Evolutionary conservation across 2,329 filamentous ascomycete species (phyloP).

Genomic region (Venturia oleaginea): DNA sequence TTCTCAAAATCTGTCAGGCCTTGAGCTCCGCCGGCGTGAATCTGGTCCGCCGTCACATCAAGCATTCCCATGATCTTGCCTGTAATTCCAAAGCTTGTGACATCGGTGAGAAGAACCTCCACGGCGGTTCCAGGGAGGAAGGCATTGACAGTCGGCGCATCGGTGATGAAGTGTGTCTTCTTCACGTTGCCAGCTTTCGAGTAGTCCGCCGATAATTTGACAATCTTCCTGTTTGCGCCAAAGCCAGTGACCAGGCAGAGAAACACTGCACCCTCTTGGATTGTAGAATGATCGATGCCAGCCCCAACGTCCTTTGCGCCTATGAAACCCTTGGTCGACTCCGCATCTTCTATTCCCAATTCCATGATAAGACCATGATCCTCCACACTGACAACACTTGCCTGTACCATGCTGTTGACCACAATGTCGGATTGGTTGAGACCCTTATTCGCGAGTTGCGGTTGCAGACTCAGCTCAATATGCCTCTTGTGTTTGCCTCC

Average conservation of each 20-base stretch:
- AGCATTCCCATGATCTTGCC: conserved; percentile 90
- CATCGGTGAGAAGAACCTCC: conserved; percentile 72
- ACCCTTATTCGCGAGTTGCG: conserved; percentile 67
- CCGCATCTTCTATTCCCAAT: conserved; percentile 57
- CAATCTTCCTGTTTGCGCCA: conserved; percentile 68
- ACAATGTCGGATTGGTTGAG: conserved; percentile 66
- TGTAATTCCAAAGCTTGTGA: conserved; percentile 62
- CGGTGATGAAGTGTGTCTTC: conserved; percentile 56
- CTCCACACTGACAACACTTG: conserved; percentile 82
- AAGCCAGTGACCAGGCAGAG: conserved; percentile 72
- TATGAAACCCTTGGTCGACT: conserved; percentile 70
- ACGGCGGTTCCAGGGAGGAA: conserved; percentile 89
- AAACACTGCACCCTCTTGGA: conserved; percentile 77
- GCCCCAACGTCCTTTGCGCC: conserved; percentile 71
- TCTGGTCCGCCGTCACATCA: conserved; percentile 79
- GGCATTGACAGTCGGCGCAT: conserved; percentile 78
- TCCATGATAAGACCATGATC: conserved; percentile 95
- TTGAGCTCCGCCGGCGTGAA: conserved; percentile 74
- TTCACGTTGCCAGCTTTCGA: conserved; percentile 59
- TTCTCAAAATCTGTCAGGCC: conserved; percentile 61
- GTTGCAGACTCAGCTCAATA: conserved; percentile 81
- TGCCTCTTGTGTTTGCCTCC: conserved; percentile 62
- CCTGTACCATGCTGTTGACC: conserved; percentile 70
- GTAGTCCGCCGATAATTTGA: conserved; percentile 72
- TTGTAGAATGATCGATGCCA: conserved; percentile 52